phyloP scores from a whole-genome alignment of 2,329 filamentous ascomycete species.

The Acrocalymma vagum region DNA sequence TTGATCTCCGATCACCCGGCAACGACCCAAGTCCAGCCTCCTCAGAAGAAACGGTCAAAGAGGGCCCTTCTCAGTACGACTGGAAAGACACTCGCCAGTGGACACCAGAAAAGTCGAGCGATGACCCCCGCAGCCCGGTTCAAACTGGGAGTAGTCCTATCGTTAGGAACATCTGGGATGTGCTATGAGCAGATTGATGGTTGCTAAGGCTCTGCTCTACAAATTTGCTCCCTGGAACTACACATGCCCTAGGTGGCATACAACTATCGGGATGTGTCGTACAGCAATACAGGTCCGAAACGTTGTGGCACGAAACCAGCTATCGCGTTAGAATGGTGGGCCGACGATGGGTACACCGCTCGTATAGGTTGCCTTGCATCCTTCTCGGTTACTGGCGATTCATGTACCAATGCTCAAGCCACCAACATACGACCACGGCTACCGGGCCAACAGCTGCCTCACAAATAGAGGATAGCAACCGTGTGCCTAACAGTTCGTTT shows the following conservation, averaged over 20 bases:
- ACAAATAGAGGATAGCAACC: too few relatives aligned
- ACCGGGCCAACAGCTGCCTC: too few relatives aligned
- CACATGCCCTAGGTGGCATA: not conserved
- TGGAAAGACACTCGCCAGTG: conserved; percentile 40
- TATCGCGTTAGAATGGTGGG: too few relatives aligned
- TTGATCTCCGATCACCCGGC: conserved; percentile 35
- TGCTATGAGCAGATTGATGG: conserved; percentile 63
- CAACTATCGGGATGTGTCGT: conserved; percentile 2
- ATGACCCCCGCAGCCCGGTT: conserved; percentile 77
- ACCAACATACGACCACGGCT: too few relatives aligned
- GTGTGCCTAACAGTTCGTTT: too few relatives aligned
- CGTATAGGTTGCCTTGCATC: too few relatives aligned
- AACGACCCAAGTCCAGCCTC: conserved; percentile 40
- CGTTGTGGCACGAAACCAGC: conserved; percentile 3
- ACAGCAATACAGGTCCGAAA: conserved; percentile 8
- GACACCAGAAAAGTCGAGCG: conserved; percentile 66
- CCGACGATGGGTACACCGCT: too few relatives aligned
- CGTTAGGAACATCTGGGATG: conserved; percentile 78
- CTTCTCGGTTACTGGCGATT: too few relatives aligned
- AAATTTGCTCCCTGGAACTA: not conserved
- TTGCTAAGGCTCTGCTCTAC: not conserved
- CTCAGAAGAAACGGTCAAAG: conserved; percentile 42
- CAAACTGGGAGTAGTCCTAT: conserved; percentile 79
- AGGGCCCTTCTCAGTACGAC: conserved; percentile 33
- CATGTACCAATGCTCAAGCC: too few relatives aligned